Conservation (phyloP, 352 stramenopile species). For the Halophytophthora polymorphica region DNA sequence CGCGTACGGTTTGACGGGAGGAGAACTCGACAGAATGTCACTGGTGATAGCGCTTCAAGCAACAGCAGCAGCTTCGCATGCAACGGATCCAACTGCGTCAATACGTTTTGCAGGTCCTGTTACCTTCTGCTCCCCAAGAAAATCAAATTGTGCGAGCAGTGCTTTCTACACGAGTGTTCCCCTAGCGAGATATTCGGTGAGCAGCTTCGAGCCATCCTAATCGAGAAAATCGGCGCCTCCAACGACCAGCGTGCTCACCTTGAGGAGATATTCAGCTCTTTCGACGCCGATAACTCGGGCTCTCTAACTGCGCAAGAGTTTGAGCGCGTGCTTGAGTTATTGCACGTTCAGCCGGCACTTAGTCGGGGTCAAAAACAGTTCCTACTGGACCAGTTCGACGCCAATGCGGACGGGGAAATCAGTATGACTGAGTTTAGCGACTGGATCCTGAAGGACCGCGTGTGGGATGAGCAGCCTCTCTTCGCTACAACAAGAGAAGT, state of each 20-base stretch:
- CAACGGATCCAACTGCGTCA: constrained; percentile 55
- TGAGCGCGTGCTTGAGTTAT: constrained; percentile 31
- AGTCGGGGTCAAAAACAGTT: constrained; percentile 41
- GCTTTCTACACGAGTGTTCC: constrained; percentile 61
- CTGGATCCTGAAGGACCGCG: constrained; percentile 62
- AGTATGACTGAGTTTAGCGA: constrained; percentile 61
- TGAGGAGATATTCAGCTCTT: constrained; percentile 47
- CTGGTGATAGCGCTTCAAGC: background rate
- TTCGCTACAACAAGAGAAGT: constrained; percentile 1
- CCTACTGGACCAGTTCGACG: constrained; percentile 64
- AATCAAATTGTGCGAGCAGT: constrained; percentile 72
- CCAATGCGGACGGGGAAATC: constrained; percentile 65
- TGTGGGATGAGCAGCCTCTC: constrained; percentile 34
- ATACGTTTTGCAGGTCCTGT: constrained; percentile 54
- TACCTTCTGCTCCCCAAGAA: constrained; percentile 37
- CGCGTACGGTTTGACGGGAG: constrained; percentile 38
- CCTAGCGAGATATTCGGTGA: constrained; percentile 48
- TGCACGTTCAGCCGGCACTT: constrained; percentile 56
- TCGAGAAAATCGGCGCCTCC: constrained; percentile 57
- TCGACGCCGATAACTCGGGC: constrained; percentile 64
- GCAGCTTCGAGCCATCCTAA: constrained; percentile 56
- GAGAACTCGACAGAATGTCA: constrained; percentile 1
- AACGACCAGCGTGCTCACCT: constrained; percentile 31
- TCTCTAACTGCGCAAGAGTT: constrained; percentile 61
- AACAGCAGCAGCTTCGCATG: constrained; percentile 24